phyloP scores from a whole-genome alignment of 169 alveolate genomes.

The Theileria annulata region DNA sequence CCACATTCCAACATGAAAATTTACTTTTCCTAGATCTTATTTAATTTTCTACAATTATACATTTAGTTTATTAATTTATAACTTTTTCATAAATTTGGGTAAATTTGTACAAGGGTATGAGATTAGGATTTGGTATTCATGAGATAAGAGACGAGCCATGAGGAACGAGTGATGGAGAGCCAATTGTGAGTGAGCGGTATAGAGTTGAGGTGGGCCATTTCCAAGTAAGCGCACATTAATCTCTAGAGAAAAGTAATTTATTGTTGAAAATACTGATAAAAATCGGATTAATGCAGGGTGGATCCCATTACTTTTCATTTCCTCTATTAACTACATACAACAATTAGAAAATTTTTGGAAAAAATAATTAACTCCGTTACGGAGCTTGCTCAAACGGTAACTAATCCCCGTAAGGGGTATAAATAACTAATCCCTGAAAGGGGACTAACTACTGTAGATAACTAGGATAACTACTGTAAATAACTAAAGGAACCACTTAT shows the following conservation, averaged over 20 bases:
- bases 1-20: slow-evolving; percentile 5
- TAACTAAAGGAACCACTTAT: too few species aligned
- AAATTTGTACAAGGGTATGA: too few species aligned
- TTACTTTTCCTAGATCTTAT: slow-evolving; percentile 7
- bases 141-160: slow-evolving; percentile 62
- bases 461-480: too few species aligned
- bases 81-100: too few species aligned
- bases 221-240: slow-evolving; percentile 29
- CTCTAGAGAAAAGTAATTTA: slow-evolving; percentile 25
- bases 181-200: slow-evolving; percentile 37
- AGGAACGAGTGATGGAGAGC: slow-evolving; percentile 44
- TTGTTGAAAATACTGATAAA: slow-evolving; percentile 34
- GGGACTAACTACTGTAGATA: too few species aligned
- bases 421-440: too few species aligned
- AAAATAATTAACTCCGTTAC: neutral
- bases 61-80: neutral
- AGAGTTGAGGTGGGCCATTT: slow-evolving; percentile 30
- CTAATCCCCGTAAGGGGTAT: too few species aligned
- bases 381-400: too few species aligned
- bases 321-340: slow-evolving; percentile 25
- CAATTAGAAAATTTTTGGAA: neutral
- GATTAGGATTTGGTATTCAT: slow-evolving; percentile 7
- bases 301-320: slow-evolving; percentile 44
- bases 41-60: neutral
- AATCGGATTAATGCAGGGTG: slow-evolving; percentile 60